Evolutionary conservation across 2,329 filamentous ascomycete genomes (phyloP).

Genomic region (Stachybotrys chlorohalonatus): DNA sequence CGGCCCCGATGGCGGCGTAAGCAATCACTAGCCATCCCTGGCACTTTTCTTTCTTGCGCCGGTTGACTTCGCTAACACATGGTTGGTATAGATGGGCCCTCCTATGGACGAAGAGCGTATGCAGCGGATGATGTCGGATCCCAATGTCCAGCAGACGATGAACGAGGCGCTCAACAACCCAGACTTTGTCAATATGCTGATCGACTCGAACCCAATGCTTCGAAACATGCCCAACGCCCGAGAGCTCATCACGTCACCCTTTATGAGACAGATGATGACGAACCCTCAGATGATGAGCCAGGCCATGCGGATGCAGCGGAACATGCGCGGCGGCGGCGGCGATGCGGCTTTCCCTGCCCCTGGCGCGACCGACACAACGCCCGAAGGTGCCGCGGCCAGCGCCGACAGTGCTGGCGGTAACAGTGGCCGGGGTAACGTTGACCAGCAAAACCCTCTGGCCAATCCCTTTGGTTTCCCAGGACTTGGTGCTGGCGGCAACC

Average conservation of each 20-base stretch:
- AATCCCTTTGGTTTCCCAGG: conserved; percentile 21
- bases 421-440: conserved; percentile 5
- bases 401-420: conserved; percentile 10
- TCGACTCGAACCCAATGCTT: conserved; percentile 80
- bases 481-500: conserved; percentile 9
- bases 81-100: conserved; percentile 66
- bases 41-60: conserved; percentile 4
- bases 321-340: conserved; percentile 48
- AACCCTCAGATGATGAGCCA: conserved; percentile 78
- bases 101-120: conserved; percentile 74
- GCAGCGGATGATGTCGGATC: conserved; percentile 78
- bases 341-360: conserved; percentile 73
- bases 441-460: conserved; percentile 33
- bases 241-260: conserved; percentile 78
- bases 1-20: conserved; percentile 86
- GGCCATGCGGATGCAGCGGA: conserved; percentile 73
- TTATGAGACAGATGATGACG: conserved; percentile 87
- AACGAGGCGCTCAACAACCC: conserved; percentile 95
- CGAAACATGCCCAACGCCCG: conserved; percentile 66
- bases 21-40: conserved; percentile 24
- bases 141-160: conserved; percentile 76
- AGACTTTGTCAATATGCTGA: conserved; percentile 89
- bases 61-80: conserved; percentile 8
- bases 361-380: conserved; percentile 81
- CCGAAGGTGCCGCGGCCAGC: conserved; percentile 34